A percentile compares a stretch with the other conserved stretches of the same genome.
These are phyloP conservation scores for Rhipidocladum racemiflorum DNA, from an alignment of 176 grass and related monocot species.

Conservation along the genomic window DNA sequence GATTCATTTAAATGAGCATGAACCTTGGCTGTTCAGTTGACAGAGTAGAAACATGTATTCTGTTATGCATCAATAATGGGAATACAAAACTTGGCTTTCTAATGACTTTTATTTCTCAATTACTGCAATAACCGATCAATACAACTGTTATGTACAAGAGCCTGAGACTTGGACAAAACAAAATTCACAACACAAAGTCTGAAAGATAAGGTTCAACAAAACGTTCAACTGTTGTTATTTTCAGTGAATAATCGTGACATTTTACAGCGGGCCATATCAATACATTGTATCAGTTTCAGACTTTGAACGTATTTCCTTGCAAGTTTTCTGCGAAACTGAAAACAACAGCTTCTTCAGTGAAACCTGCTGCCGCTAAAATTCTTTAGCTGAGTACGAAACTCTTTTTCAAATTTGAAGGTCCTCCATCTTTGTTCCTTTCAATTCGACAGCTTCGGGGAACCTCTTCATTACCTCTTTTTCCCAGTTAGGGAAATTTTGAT, in stretches of 20 bases:
- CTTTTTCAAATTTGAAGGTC: background rate
- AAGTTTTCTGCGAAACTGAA: background rate
- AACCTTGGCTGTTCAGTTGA: slow-evolving; percentile 77
- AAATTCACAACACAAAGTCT: background rate
- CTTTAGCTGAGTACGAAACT: background rate
- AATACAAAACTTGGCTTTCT: background rate
- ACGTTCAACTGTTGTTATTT: background rate
- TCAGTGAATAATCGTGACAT: background rate
- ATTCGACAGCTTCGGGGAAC: background rate
- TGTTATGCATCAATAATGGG: background rate
- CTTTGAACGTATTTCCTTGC: background rate
- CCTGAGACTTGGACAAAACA: too few species aligned
- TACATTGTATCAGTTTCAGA: background rate
- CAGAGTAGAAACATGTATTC: slow-evolving; percentile 44
- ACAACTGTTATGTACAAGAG: too few species aligned
- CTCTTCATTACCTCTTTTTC: background rate
- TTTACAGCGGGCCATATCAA: background rate
- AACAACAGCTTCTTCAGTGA: background rate
- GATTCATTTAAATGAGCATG: too few species aligned
- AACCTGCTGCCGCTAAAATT: background rate
- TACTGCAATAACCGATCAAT: too few species aligned
- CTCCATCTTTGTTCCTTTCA: background rate
- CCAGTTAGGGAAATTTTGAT: background rate
- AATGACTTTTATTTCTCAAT: background rate
- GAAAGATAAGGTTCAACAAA: background rate